Evolutionary conservation across 2,329 filamentous ascomycete genomes (phyloP), one percentile per base, ranked within the genome.

Genomic region (Epichloe amarillans): DNA sequence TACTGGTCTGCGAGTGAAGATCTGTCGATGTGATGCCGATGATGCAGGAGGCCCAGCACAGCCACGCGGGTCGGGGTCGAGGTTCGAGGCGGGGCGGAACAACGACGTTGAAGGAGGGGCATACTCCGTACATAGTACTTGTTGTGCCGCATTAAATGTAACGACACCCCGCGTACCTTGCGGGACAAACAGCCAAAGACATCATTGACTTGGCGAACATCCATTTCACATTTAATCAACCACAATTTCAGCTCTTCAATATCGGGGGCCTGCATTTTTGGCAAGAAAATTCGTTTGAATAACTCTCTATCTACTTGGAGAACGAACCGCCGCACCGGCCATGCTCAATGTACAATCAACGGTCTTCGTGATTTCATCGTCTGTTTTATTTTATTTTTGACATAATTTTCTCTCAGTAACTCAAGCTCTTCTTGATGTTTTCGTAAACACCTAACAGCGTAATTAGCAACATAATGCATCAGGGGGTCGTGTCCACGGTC

Each of bases 381-480:
- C 23, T 41, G 2, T 38, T 12, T 19, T 11, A 15, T 6, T 19
- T 19, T 40, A 12, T 8, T 33, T 43, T 14, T n/a, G 11, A 14
- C 42, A 3, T 26, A 12, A 36, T 37, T 14, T 12, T 43, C 23
- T 12, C 42, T 38, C 23, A 88, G 62, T 85, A 88, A 15, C 83
- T 72, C 49, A 87, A 62, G 1, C 80, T 74, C 59, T 75, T 77
- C 65, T 82, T 84, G 57, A 88, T 83, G 17, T 76, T 77, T 59
- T 87, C 83, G 54, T 85, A 87, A 58, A 88, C 75, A 62, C 84
- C 83, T 86, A 33, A 6, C n/a, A 14, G 10, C 15, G 3, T 19
- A 33, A 35, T 43, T 33, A 44, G 50, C 35, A 21, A 43, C 37
- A 30, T 21, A 50, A 40, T 40, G n/a, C 36, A 36, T 17, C 33